A percentile compares a stretch with the other conserved stretches of the same genome.
Conservation (phyloP, 2,329 filamentous ascomycete genomes). For the Alternaria sp. region DNA sequence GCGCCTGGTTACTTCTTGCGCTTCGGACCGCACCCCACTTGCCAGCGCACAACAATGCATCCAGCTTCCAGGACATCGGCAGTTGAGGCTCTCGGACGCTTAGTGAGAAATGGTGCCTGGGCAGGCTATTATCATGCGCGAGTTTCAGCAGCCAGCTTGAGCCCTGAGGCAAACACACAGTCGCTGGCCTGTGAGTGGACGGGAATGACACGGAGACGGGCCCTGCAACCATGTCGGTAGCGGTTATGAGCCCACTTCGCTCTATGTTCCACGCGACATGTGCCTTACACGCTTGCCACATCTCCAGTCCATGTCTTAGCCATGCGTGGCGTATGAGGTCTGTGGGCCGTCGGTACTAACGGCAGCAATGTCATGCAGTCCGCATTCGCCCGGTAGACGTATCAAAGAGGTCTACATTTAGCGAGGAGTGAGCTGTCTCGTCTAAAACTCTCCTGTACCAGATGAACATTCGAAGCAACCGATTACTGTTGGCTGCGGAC, state of each 20-base stretch:
- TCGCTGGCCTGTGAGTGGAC: constrained; percentile 6
- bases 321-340: constrained; percentile 42
- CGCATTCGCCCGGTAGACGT: constrained; percentile 19
- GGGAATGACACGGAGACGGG: constrained; percentile 8
- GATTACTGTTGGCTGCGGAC: constrained; percentile 23
- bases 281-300: constrained; percentile 30
- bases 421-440: constrained; percentile 25
- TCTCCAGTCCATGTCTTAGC: constrained; percentile 24
- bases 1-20: constrained; percentile 3
- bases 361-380: constrained; percentile 30
- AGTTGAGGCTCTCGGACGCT: constrained; percentile 2
- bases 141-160: constrained; percentile 69
- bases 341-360: constrained; percentile 33
- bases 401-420: constrained; percentile 25
- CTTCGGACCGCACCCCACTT: background rate
- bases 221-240: constrained; percentile 3
- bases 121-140: constrained; percentile 59
- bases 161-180: constrained; percentile 44
- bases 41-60: background rate
- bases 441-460: constrained; percentile 29
- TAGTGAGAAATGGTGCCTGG: constrained; percentile 6
- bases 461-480: constrained; percentile 22
- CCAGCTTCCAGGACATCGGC: constrained; percentile 3
- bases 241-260: constrained; percentile 22
- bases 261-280: constrained; percentile 24